A percentile compares a stretch with the other conserved stretches of the same genome.
These are phyloP conservation scores for Ogataea hybrid DNA, from an alignment of 1,139 yeast genomes.

Conservation along the genomic window DNA sequence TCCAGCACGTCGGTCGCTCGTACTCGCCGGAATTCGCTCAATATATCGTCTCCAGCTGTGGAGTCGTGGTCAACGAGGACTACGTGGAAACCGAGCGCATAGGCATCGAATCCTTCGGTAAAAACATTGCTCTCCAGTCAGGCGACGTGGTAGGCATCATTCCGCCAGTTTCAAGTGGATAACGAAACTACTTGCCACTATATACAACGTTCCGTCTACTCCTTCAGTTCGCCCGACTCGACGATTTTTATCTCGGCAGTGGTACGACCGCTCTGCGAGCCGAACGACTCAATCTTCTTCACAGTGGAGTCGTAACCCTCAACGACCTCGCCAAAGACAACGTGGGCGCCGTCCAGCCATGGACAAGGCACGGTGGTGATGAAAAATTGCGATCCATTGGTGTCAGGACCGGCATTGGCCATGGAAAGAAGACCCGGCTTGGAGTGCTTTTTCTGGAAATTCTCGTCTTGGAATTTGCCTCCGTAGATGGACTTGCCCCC, in stretches of 20 bases:
- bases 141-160: too few species aligned
- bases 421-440: constrained; percentile 41
- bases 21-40: too few species aligned
- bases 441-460: constrained; percentile 35
- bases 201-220: constrained; percentile 12
- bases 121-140: too few species aligned
- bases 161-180: constrained; percentile 40
- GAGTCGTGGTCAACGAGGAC: too few species aligned
- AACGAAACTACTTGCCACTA: constrained; percentile 3
- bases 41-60: too few species aligned
- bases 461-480: constrained; percentile 34
- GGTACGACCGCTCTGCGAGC: constrained; percentile 32
- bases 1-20: too few species aligned
- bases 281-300: constrained; percentile 31
- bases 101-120: too few species aligned
- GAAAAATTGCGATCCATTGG: constrained; percentile 43
- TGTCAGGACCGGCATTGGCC: constrained; percentile 45
- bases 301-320: constrained; percentile 35
- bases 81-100: too few species aligned
- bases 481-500: constrained; percentile 39
- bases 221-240: constrained; percentile 39
- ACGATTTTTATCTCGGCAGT: constrained; percentile 29
- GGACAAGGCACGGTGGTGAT: constrained; percentile 40
- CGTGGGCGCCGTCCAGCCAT: constrained; percentile 43
- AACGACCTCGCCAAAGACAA: constrained; percentile 40